Percentiles rank a stretch among this genome's conserved stretches.
These are phyloP conservation scores for Chytriomyces hyalinus DNA, from an alignment of 192 early-diverging fungal species.

Conservation along the genomic window DNA sequence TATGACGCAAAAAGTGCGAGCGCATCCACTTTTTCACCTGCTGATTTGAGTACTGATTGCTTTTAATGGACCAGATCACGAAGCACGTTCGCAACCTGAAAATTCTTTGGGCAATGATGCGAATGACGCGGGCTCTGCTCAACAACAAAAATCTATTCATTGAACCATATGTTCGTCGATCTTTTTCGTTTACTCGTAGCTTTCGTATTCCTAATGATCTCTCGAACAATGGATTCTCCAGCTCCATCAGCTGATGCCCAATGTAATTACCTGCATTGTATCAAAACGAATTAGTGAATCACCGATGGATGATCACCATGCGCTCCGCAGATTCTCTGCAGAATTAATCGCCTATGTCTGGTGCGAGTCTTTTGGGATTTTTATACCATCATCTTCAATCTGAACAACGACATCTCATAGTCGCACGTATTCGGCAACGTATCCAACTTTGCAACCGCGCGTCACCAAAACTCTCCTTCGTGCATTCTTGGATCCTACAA, in stretches of 20 bases:
- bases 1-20: conserved; percentile 75
- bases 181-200: background rate
- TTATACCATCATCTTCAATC: background rate
- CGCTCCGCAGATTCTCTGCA: conserved; percentile 78
- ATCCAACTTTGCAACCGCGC: conserved; percentile 87
- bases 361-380: background rate
- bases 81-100: conserved; percentile 78
- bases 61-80: conserved; percentile 59
- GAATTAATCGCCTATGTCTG: conserved; percentile 76
- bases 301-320: conserved; percentile 81
- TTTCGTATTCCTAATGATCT: conserved; percentile 13
- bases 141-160: conserved; percentile 87
- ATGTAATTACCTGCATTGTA: conserved; percentile 91
- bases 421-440: conserved; percentile 72
- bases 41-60: conserved; percentile 11
- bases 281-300: conserved; percentile 77
- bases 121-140: conserved; percentile 77
- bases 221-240: conserved; percentile 29
- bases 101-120: conserved; percentile 76
- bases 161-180: conserved; percentile 82
- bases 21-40: background rate
- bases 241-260: conserved; percentile 95
- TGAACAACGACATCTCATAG: background rate
- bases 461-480: conserved; percentile 87
- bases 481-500: conserved; percentile 86